phyloP scores from a whole-genome alignment of 2,329 filamentous ascomycete species.

The Aspergillus quadrilineatus region DNA sequence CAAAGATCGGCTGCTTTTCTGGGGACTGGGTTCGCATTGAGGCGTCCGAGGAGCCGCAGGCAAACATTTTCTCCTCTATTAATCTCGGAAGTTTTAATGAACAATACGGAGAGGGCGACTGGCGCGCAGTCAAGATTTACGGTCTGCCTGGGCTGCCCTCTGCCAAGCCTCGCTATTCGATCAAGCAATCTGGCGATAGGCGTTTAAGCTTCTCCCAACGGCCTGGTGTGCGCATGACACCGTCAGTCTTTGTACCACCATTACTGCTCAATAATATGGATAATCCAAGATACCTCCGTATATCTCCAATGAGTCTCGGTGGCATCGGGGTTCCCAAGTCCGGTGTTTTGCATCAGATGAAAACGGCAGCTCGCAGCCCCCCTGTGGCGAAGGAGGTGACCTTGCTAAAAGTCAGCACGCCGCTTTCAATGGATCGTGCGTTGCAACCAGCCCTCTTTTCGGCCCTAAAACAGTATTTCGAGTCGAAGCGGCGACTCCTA shows the following conservation, averaged over 20 bases:
- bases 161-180: constrained; percentile 57
- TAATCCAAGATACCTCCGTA: constrained; percentile 71
- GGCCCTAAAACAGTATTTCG: constrained; percentile 84
- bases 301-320: constrained; percentile 59
- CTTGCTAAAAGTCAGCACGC: constrained; percentile 83
- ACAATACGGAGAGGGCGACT: constrained; percentile 62
- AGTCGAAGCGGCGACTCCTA: constrained; percentile 75
- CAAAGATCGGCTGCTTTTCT: constrained; percentile 92
- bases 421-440: constrained; percentile 78
- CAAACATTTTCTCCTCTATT: constrained; percentile 61
- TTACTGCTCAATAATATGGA: constrained; percentile 84
- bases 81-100: constrained; percentile 54
- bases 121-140: constrained; percentile 85
- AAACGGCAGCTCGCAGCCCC: constrained; percentile 49
- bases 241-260: constrained; percentile 75
- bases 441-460: constrained; percentile 84
- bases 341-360: constrained; percentile 55
- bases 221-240: constrained; percentile 49
- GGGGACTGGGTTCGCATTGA: constrained; percentile 94
- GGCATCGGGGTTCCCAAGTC: constrained; percentile 53
- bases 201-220: constrained; percentile 57
- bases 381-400: constrained; percentile 75
- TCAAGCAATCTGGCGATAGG: constrained; percentile 50
- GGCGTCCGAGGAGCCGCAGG: constrained; percentile 66
- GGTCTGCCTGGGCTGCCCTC: constrained; percentile 69